Evolutionary conservation across 2,329 filamentous ascomycete genomes (phyloP).

Genomic region (Colletotrichum noveboracense): DNA sequence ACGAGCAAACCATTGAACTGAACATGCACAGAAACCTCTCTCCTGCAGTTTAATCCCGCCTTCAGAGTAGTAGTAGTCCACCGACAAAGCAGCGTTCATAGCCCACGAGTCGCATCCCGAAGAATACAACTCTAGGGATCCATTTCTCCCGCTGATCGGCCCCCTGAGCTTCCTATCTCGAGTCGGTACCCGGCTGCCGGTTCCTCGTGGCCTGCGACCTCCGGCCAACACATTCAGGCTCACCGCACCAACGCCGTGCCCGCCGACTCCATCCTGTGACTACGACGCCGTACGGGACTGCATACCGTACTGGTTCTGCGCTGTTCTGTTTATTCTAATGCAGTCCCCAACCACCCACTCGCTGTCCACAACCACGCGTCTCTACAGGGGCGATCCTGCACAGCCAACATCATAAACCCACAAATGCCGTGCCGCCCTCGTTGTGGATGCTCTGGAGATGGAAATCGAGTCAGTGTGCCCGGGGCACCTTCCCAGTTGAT

Average conservation of each 20-base stretch:
- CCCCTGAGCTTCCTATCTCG: slow-evolving; percentile 1
- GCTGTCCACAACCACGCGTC: neutral
- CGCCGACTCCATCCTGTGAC: neutral
- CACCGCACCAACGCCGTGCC: neutral
- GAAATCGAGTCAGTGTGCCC: slow-evolving; percentile 7
- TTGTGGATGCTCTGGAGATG: slow-evolving; percentile 19
- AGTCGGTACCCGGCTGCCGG: slow-evolving; percentile 10
- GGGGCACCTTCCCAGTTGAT: neutral
- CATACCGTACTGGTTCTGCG: neutral
- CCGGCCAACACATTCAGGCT: neutral
- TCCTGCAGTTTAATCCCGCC: neutral
- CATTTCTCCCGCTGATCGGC: slow-evolving; percentile 3
- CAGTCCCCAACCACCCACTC: neutral
- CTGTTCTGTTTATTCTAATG: neutral
- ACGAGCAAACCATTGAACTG: neutral
- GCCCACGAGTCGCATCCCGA: neutral
- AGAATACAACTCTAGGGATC: neutral
- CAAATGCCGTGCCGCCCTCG: neutral
- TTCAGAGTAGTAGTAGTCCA: neutral
- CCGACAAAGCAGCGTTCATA: neutral
- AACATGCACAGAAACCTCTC: neutral
- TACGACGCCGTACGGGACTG: slow-evolving; percentile 2
- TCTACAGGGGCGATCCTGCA: slow-evolving; percentile 8
- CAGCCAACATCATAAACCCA: neutral
- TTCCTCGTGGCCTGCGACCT: slow-evolving; percentile 10